Base-by-base conservation (phyloP, 805 yeast species). In the Spathaspora boniae region DNA sequence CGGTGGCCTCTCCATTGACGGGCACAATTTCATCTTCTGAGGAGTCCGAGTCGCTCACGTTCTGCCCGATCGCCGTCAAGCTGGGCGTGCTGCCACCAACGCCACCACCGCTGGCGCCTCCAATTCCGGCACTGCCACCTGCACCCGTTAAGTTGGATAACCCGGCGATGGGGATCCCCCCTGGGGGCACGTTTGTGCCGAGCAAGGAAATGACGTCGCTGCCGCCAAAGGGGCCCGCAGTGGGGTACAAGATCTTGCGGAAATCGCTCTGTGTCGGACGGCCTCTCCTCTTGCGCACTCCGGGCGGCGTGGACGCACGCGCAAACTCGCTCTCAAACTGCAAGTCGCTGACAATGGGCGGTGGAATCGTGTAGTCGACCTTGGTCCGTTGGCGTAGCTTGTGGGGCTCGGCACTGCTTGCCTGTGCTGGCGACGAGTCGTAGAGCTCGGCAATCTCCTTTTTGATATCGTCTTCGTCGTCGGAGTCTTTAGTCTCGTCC, bases 171-270 rank as follows among this genome's bases (percentile, higher is more conserved):
- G 71, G 66, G 5, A 62, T 62, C 1, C 73, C 70, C 5, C 68
- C 70, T 1, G 75, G 74, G 4, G 86, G 79, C 16, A 70, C 66
- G 39, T 78, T 77, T 31, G 75, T 72, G 5, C 93, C 89, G 58
- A 88, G 87, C 20, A 91, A 64, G 0, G 96, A 82, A 6, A 80
- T 74, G 1, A 87, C 95, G 54, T 91, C 97, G 42, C 91, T 82
- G 16, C 98, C 98, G 19, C 98, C 98, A 68, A 91, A 91, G 2
- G 98, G 98, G 0, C 98, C 98, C 11, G 88, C 87, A 0, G 96
- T 91, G 5, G 96, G 95, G 51, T 85, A 89, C 25, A 93, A 62
- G 26, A 95, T 73, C 50, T 88, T 73, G 26, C 83, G 55, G 36
- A 57, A 63, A 27, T 66, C 72, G 18, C 72, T 75, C 29, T 74